Percentiles rank a stretch among this genome's conserved stretches.
Conservation (phyloP, 1,284 basidiomycete species). For the Cutaneotrichosporon cavernicola region DNA sequence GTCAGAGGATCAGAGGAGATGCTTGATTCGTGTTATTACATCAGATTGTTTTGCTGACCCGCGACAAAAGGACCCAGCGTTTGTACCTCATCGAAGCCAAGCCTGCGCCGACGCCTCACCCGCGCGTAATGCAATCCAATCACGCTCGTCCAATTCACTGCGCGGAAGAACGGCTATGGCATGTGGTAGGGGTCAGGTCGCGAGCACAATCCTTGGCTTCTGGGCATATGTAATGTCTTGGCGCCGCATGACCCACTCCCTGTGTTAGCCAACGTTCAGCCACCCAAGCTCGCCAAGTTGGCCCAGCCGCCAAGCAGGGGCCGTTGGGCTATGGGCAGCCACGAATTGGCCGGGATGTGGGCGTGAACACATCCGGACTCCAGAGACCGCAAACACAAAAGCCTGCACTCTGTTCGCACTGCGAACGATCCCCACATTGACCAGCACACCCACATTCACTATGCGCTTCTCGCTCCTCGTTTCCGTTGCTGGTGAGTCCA, state of each 20-base stretch:
- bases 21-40: background rate
- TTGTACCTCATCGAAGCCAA: background rate
- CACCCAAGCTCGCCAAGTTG: background rate
- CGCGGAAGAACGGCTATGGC: background rate
- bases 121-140: background rate
- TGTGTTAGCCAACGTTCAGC: background rate
- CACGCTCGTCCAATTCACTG: background rate
- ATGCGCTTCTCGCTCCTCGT: constrained; percentile 3
- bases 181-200: background rate
- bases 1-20: background rate
- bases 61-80: background rate
- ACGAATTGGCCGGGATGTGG: background rate
- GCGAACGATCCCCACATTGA: background rate
- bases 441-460: background rate
- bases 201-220: background rate
- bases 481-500: background rate
- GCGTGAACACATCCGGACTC: background rate
- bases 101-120: background rate
- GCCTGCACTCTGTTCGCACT: background rate
- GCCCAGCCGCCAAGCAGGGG: background rate
- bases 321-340: background rate
- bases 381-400: background rate
- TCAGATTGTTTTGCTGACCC: background rate
- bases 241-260: background rate
- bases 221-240: background rate